These are phyloP conservation scores for Psilocybe cyanescens DNA, from an alignment of 768 basidiomycete species.

Conservation along the genomic window DNA sequence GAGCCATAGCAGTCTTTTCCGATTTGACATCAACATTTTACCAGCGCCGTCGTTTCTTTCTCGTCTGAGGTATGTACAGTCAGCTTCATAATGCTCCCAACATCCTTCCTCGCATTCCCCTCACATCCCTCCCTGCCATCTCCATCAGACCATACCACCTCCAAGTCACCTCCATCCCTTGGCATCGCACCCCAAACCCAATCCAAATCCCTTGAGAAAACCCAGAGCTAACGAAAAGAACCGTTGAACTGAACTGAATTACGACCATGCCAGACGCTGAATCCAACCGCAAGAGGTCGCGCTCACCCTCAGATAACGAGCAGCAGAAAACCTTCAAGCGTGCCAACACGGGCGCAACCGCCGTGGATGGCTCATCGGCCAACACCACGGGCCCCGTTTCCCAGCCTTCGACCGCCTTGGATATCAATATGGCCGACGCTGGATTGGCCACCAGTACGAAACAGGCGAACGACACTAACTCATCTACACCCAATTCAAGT, in stretches of 20 bases:
- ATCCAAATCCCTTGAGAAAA: conserved; percentile 21
- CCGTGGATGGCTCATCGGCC: conserved; percentile 65
- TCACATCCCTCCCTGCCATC: conserved; percentile 56
- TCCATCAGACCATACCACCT: conserved; percentile 53
- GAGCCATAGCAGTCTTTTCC: conserved; percentile 1
- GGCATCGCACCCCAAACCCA: conserved; percentile 44
- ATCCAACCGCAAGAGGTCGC: conserved; percentile 83
- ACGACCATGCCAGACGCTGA: conserved; percentile 85
- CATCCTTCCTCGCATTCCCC: conserved; percentile 64
- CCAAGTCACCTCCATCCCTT: conserved; percentile 41
- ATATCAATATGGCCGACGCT: conserved; percentile 71
- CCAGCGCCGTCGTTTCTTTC: conserved; percentile 10
- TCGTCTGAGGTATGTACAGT: conserved; percentile 32
- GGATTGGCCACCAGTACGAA: conserved; percentile 43
- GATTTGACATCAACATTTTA: conserved; percentile 13
- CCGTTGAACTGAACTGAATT: conserved; percentile 56
- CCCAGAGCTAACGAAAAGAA: conserved; percentile 27
- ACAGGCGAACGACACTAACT: conserved; percentile 55
- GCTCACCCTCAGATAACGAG: conserved; percentile 83
- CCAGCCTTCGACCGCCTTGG: conserved; percentile 43
- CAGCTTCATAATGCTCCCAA: conserved; percentile 23
- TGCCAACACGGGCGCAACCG: conserved; percentile 76
- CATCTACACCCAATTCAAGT: conserved; percentile 50
- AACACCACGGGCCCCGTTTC: conserved; percentile 51
- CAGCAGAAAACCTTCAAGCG: conserved; percentile 82